phyloP scores from a whole-genome alignment of 208 protist species.

The Kentomonas sorsogonicus region DNA sequence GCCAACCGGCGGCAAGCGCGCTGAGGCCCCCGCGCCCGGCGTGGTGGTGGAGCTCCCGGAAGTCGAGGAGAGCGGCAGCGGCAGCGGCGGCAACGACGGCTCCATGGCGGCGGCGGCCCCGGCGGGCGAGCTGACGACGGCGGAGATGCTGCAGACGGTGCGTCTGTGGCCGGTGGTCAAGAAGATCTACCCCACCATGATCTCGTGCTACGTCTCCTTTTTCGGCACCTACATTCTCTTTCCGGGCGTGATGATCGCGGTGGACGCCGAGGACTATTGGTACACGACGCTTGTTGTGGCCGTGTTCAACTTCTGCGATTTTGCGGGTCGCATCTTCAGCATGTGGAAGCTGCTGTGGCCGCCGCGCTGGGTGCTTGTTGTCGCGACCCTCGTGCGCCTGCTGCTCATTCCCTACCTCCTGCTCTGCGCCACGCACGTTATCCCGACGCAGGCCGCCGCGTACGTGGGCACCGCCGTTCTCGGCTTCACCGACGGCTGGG shows the following conservation, averaged over 20 bases:
- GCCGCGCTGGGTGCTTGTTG: slow-evolving; percentile 26
- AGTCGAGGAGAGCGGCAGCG: neutral
- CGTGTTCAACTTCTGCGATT: slow-evolving; percentile 64
- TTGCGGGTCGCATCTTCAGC: slow-evolving; percentile 37
- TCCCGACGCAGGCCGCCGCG: slow-evolving; percentile 35
- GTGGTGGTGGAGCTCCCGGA: too few relatives aligned
- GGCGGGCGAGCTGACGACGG: slow-evolving; percentile 28
- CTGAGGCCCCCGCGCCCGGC: too few relatives aligned
- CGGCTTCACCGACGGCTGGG: slow-evolving; percentile 70
- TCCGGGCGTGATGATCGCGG: slow-evolving; percentile 59
- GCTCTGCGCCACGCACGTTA: slow-evolving; percentile 51
- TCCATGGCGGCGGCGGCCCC: slow-evolving; percentile 8
- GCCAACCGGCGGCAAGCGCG: neutral
- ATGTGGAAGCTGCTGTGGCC: slow-evolving; percentile 48
- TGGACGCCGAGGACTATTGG: slow-evolving; percentile 47
- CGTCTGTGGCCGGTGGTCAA: slow-evolving; percentile 60
- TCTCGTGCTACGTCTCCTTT: slow-evolving; percentile 63
- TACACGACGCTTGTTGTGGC: slow-evolving; percentile 72
- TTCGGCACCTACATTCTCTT: slow-evolving; percentile 65
- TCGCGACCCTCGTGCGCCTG: slow-evolving; percentile 35
- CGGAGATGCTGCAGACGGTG: slow-evolving; percentile 57
- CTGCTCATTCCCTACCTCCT: slow-evolving; percentile 66
- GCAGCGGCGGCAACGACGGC: slow-evolving; percentile 8
- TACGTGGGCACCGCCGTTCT: slow-evolving; percentile 52
- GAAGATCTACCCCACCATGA: slow-evolving; percentile 70